Evolutionary conservation across 2,329 filamentous ascomycete genomes (phyloP).

Genomic region (Parascedosporium putredinis): DNA sequence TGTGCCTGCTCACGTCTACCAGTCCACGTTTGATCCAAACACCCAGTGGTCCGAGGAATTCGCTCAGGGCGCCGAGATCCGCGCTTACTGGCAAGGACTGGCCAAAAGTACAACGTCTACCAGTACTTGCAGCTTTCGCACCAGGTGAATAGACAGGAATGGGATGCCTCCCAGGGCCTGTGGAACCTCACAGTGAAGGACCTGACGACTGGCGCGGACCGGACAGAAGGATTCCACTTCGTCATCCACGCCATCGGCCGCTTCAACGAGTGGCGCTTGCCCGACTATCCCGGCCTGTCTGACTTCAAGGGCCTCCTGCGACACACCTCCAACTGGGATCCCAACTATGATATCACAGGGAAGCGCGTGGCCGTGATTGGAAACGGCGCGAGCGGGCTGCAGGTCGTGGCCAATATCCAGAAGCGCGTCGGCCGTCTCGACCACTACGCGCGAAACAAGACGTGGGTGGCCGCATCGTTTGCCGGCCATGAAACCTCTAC

Average conservation of each 20-base stretch:
- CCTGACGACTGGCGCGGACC: slow-evolving; percentile 24
- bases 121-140: slow-evolving; percentile 43
- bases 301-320: slow-evolving; percentile 44
- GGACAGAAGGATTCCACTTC: slow-evolving; percentile 44
- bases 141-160: slow-evolving; percentile 43
- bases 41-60: slow-evolving; percentile 60
- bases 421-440: slow-evolving; percentile 40
- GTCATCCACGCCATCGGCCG: slow-evolving; percentile 53
- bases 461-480: slow-evolving; percentile 58
- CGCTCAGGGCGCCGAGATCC: slow-evolving; percentile 55
- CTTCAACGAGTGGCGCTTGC: slow-evolving; percentile 56
- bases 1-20: slow-evolving; percentile 60
- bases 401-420: slow-evolving; percentile 43
- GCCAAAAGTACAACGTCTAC: slow-evolving; percentile 56
- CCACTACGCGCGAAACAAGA: slow-evolving; percentile 54
- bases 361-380: slow-evolving; percentile 50
- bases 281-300: slow-evolving; percentile 46
- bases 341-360: slow-evolving; percentile 33
- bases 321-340: slow-evolving; percentile 52
- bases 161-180: slow-evolving; percentile 38
- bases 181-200: slow-evolving; percentile 44
- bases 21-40: slow-evolving; percentile 57
- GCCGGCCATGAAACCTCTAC: slow-evolving; percentile 43
- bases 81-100: slow-evolving; percentile 53
- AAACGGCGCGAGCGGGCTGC: slow-evolving; percentile 53